Evolutionary conservation across 768 basidiomycete species (phyloP).

Genomic region (Suillus cothurnatus): DNA sequence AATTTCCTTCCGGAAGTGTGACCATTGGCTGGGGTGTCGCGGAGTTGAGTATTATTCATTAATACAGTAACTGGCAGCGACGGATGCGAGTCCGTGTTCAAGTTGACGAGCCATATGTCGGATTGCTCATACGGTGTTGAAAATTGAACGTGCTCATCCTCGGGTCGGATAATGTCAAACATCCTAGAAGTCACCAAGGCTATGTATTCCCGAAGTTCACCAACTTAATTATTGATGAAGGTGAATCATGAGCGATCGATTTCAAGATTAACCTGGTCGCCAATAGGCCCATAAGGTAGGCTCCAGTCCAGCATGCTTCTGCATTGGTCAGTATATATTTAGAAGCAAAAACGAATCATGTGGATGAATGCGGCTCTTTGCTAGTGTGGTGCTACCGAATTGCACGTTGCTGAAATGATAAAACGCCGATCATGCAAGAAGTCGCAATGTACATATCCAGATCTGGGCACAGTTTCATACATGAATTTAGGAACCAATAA

Average conservation of each 20-base stretch:
- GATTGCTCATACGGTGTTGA: background rate
- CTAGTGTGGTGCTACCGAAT: background rate
- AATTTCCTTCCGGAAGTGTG: background rate
- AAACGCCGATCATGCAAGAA: background rate
- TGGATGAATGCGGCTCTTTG: background rate
- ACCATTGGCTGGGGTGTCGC: background rate
- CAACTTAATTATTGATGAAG: background rate
- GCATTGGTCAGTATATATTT: background rate
- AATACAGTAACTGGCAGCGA: background rate
- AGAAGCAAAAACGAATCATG: background rate
- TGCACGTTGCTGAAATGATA: background rate
- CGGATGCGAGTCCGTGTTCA: background rate
- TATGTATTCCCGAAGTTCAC: background rate
- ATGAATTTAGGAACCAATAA: background rate
- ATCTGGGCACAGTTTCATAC: background rate
- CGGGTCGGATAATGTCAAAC: background rate
- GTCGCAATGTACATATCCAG: background rate
- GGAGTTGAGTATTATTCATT: background rate
- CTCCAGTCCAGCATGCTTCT: background rate
- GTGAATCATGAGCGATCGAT: background rate
- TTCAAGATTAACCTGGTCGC: background rate
- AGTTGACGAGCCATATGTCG: background rate
- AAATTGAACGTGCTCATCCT: background rate
- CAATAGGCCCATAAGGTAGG: background rate
- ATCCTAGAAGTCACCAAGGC: background rate